Evolutionary conservation across 768 basidiomycete species (phyloP), one percentile per base, ranked within the genome.

Genomic region (Mycena vitilis): DNA sequence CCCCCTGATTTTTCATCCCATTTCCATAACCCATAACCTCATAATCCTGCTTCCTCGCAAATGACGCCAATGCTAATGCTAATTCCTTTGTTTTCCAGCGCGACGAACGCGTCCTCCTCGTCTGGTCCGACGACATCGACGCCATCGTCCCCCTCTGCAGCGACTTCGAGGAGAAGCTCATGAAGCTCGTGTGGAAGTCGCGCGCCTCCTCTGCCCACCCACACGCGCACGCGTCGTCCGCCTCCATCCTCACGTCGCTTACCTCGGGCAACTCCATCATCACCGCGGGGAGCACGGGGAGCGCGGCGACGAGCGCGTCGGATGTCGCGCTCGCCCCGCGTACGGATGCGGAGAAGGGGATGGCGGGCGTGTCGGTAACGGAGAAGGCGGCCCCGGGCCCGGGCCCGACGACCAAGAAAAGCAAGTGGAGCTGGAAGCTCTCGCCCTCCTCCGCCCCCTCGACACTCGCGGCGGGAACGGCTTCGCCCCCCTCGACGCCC

Each of bases 91-190:
- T n/a, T n/a, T n/a, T n/a, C n/a, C n/a, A 94, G 93, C 89, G 95
- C 34, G 91, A 95, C 76, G 94, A 96, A 74, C 87, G 88, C 25
- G 92, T 94, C 49, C 83, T 96, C 34, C 85, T 95, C 25, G 88
- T 93, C 22, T 96, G 95, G 95, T 88, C 92, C 0, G 93, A 96
- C 79, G 86, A 90, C 73, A 83, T 96, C 44, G 94, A 95, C 75
- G 83, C 81, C 69, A 91, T 96, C 71, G 90, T 96, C 59, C 90
- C 91, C 0, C 75, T 90, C n/a, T 89, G 86, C 75, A 77, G 80
- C 16, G 92, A 93, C 74, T 93, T 94, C 73, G 90, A 94, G 70
- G 85, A 88, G 30, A 90, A 89, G 81, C 70, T 86, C 75, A 86
- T 87, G 81, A 87, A 86, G 65, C 81, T 86, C 52, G 83, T 86